Evolutionary conservation across 2,329 filamentous ascomycete genomes (phyloP).

Genomic region (Hymenoscyphus fructigenus): DNA sequence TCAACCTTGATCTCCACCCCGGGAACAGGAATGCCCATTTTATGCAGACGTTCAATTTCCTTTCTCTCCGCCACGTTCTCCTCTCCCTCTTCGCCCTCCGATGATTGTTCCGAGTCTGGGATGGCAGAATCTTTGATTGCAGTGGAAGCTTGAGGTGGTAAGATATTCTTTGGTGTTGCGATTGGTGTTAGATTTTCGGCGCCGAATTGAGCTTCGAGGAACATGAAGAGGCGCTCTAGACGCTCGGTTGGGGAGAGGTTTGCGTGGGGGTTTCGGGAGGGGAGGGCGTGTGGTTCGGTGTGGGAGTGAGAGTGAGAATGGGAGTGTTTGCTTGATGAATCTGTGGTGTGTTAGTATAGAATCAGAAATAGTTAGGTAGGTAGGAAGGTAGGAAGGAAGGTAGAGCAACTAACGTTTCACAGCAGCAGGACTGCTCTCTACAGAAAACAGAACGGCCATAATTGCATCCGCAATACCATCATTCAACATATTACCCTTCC

Average conservation of each 20-base stretch:
- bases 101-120: slow-evolving; percentile 20
- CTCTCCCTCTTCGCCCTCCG: slow-evolving; percentile 37
- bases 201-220: slow-evolving; percentile 96
- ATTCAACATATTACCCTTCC: slow-evolving; percentile 97
- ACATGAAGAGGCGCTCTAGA: slow-evolving; percentile 84
- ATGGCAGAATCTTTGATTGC: slow-evolving; percentile 13
- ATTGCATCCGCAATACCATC: slow-evolving; percentile 97
- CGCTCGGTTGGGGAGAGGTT: slow-evolving; percentile 71
- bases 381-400: slow-evolving; percentile 15
- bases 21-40: slow-evolving; percentile 84
- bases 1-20: slow-evolving; percentile 86
- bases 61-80: slow-evolving; percentile 43
- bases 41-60: slow-evolving; percentile 77
- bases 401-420: slow-evolving; percentile 79
- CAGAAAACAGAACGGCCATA: slow-evolving; percentile 85
- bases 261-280: slow-evolving; percentile 69
- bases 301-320: slow-evolving; percentile 53
- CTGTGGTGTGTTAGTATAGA: slow-evolving; percentile 39
- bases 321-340: slow-evolving; percentile 57
- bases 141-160: slow-evolving; percentile 21
- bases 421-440: slow-evolving; percentile 91
- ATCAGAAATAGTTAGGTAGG: neutral
- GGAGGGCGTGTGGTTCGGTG: slow-evolving; percentile 50
- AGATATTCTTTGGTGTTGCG: slow-evolving; percentile 48
- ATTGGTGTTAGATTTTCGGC: slow-evolving; percentile 78